A percentile compares a stretch with the other conserved stretches of the same genome.
Conservation (phyloP, 129 eudicot genomes). For the Calendula officinalis region DNA sequence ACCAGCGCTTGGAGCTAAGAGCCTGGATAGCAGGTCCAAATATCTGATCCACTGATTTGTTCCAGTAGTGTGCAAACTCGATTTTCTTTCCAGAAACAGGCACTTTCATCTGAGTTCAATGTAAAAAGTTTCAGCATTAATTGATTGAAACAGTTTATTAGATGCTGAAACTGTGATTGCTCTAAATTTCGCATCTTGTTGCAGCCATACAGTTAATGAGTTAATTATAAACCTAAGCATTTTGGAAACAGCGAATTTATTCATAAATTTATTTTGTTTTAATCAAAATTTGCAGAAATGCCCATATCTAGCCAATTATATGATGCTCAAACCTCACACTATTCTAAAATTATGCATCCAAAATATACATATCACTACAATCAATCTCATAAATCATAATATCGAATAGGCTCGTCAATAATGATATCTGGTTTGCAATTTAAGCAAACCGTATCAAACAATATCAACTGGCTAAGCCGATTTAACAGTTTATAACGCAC, state of each 20-base stretch:
- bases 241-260: background rate
- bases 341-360: too few species aligned
- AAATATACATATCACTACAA: constrained; percentile 1
- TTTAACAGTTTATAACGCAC: background rate
- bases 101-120: constrained; percentile 37
- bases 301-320: background rate
- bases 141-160: background rate
- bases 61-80: constrained; percentile 62
- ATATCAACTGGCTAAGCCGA: background rate
- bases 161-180: constrained; percentile 6
- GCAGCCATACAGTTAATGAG: constrained; percentile 6
- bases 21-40: constrained; percentile 54
- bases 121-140: constrained; percentile 8
- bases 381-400: constrained; percentile 1
- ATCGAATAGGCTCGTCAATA: background rate
- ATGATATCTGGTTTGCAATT: background rate
- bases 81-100: constrained; percentile 40
- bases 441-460: constrained; percentile 3
- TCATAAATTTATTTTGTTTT: background rate
- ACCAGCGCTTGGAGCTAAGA: constrained; percentile 57
- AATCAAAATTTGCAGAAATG: background rate
- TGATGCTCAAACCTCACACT: background rate
- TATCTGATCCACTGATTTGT: constrained; percentile 58
- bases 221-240: background rate
- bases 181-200: background rate